phyloP scores from a whole-genome alignment of 495 filamentous ascomycete genomes.

The Lasiosphaeria hispida region DNA sequence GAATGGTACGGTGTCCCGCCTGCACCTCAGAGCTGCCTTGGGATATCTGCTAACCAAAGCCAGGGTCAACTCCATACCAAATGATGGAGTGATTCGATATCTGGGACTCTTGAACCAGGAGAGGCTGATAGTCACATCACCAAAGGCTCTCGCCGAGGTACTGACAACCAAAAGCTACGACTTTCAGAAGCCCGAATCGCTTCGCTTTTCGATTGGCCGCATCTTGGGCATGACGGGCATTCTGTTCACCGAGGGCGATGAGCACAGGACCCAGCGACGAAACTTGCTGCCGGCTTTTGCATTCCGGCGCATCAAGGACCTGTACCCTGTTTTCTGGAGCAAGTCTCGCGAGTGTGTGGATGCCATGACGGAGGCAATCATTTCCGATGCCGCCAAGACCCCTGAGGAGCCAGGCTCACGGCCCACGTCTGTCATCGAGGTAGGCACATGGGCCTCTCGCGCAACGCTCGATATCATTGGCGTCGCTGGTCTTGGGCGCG shows the following conservation, averaged over 20 bases:
- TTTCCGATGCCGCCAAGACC: constrained; percentile 23
- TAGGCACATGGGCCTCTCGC: constrained; percentile 65
- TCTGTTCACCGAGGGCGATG: constrained; percentile 80
- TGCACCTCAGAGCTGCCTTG: neutral
- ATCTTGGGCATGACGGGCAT: constrained; percentile 69
- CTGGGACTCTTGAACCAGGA: constrained; percentile 66
- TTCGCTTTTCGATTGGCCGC: constrained; percentile 57
- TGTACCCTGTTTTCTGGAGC: constrained; percentile 80
- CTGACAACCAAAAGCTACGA: constrained; percentile 71
- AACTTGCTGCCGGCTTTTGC: constrained; percentile 81
- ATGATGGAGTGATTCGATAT: constrained; percentile 84
- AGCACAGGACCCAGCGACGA: constrained; percentile 78
- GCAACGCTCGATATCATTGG: constrained; percentile 88
- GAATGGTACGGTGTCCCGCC: constrained; percentile 49
- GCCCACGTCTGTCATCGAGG: constrained; percentile 56
- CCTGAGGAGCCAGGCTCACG: constrained; percentile 19
- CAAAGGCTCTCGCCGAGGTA: constrained; percentile 66
- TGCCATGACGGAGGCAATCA: constrained; percentile 44
- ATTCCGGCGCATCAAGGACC: constrained; percentile 80
- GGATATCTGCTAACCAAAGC: neutral
- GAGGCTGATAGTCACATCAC: constrained; percentile 61
- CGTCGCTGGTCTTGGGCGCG: constrained; percentile 72
- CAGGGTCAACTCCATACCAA: constrained; percentile 70
- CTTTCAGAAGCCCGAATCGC: constrained; percentile 66
- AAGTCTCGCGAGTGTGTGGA: constrained; percentile 54